Conservation (phyloP, 2,329 filamentous ascomycete species). For the Ophiocordyceps polyrhachis-furcata region DNA sequence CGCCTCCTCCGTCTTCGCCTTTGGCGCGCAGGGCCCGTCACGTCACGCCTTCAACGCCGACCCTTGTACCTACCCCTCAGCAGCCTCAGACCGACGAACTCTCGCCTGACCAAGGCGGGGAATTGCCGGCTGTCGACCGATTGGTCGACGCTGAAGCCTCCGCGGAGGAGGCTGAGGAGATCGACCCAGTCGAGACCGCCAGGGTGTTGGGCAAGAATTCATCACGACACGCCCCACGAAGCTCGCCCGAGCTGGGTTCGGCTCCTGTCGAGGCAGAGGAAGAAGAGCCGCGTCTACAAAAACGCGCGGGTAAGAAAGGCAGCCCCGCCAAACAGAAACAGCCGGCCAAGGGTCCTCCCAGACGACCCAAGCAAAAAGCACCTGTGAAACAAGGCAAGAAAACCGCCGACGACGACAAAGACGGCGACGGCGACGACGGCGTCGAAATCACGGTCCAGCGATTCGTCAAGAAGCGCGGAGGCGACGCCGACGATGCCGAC, state of each 20-base stretch:
- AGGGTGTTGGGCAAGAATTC: constrained; percentile 23
- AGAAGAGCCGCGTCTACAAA: constrained; percentile 3
- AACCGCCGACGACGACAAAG: constrained; percentile 1
- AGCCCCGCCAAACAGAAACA: constrained; percentile 23
- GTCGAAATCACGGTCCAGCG: constrained; percentile 43
- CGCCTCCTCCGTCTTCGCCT: constrained; percentile 20
- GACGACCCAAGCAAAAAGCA: background rate
- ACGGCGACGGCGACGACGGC: constrained; percentile 9
- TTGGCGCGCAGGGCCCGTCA: constrained; percentile 21
- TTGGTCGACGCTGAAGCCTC: constrained; percentile 3
- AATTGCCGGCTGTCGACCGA: background rate
- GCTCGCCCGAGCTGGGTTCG: constrained; percentile 23
- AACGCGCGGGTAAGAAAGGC: constrained; percentile 12
- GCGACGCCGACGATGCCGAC: constrained; percentile 22
- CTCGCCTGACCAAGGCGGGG: constrained; percentile 11
- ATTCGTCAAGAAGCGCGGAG: constrained; percentile 25
- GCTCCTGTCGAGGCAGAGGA: constrained; percentile 12
- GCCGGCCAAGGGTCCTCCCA: constrained; percentile 1
- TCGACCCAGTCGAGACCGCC: constrained; percentile 24
- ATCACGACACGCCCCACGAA: constrained; percentile 14
- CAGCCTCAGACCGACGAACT: constrained; percentile 11
- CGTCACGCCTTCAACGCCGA: constrained; percentile 13
- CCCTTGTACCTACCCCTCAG: constrained; percentile 6
- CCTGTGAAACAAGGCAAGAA: background rate
- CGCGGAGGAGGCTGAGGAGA: constrained; percentile 22